Evolutionary conservation across 1,284 basidiomycete species (phyloP), one percentile per base, ranked within the genome.

Genomic region (Moesziomyces antarcticus): DNA sequence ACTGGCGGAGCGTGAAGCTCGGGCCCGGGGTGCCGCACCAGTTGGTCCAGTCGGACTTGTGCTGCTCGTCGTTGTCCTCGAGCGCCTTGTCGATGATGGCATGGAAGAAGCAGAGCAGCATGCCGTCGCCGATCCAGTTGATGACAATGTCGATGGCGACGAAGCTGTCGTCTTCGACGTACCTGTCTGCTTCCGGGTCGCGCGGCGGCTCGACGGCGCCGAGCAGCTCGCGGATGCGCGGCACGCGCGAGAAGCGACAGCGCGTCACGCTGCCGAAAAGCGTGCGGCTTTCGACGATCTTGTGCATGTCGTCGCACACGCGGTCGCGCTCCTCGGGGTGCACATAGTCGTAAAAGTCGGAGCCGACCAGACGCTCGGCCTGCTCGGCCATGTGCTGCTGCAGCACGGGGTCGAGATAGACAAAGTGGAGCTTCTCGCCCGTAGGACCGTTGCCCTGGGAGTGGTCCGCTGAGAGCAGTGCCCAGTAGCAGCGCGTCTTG

Each of bases 71-170:
- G 80, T 94, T 94, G 87, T 97, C 94, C 56, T 86, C 85, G n/a
- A 90, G 89, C 45, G 86, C 85, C 63, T 85, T 85, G 78, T 88
- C 87, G 56, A 89, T 89, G 59, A 91, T 90, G 30, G 94, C 93
- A 81, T 99, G 95, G 73, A 97, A 92, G 87, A 99, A 99, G 81
- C 93, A 95, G 16, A 99, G 88, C 43, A 96, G 91, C 78, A 98
- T 88, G 41, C 91, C 92, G 58, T 95, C 91, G 24, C 92, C 93
- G 52, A 93, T 93, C 91, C 92, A 94, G 85, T 95, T 97, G 81
- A 97, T 91, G 76, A 96, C 93, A 76, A 99, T 89, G 85, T 97
- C 93, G 70, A 94, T 89, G 4, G 91, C 90, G 87, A 95, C 90
- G 84, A 93, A 97, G 81, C 93, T 87, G 45, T 87, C 86, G 86